Evolutionary conservation across 768 basidiomycete genomes (phyloP), one percentile per base, ranked within the genome.

Genomic region (Pholiota conissans): DNA sequence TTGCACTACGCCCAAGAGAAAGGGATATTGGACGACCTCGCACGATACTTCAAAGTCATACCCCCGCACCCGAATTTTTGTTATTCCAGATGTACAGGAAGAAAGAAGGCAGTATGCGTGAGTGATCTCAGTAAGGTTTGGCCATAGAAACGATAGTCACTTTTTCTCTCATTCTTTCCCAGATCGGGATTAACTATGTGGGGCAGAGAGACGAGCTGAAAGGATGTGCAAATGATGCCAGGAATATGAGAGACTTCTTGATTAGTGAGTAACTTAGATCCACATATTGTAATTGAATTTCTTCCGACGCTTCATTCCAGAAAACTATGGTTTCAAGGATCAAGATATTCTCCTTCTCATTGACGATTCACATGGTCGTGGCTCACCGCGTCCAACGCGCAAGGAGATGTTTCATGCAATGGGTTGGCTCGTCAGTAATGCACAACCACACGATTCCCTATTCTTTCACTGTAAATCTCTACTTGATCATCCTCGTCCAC

Each of bases 141-240:
- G n/a, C n/a, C n/a, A n/a, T n/a, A n/a, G n/a, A n/a, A n/a, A n/a
- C n/a, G n/a, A n/a, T n/a, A n/a, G n/a, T n/a, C n/a, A n/a, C n/a
- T n/a, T n/a, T n/a, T n/a, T 20, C 29, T 27, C 30, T 3, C 3
- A 27, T 49, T 22, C 32, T 18, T 8, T 46, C 47, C 49, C 51
- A 87, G 86, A 90, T 94, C 65, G 92, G 91, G 0, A 88, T 93
- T 60, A 90, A 90, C 66, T 94, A 94, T 66, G 65, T 65, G 5
- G 91, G 91, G 0, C 84, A 88, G 54, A 68, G 67, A 5, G 79
- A 83, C 51, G 84, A 81, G 62, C 77, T 94, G n/a, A 76, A 74
- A 0, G 93, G 93, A 4, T 95, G 93, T 63, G 81, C 90, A 63
- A 95, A 94, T 61, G 93, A 95, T 66, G 87, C 87, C 1, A 76